Base-by-base conservation (phyloP, 768 basidiomycete genomes). In the Pholiota conissans region DNA sequence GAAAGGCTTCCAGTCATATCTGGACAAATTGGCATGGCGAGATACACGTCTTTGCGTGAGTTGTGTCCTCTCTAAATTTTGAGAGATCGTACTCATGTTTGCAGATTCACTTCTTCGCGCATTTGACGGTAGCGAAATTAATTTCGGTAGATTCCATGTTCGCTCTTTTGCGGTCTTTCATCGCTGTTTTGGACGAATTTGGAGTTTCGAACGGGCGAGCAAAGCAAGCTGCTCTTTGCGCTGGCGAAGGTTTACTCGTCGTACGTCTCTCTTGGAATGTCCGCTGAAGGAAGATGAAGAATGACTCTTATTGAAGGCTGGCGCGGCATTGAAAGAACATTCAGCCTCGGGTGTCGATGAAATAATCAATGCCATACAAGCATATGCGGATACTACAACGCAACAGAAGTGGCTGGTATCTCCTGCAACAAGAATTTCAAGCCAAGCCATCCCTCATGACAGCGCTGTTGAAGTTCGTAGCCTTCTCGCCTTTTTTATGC, bases 91-190 rank as follows among this genome's bases (percentile, higher is more conserved):
- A 22, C 54, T 60, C 22, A 55, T 59, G 60, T 66, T 24, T 10
- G 48, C 4, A 98, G 95, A 88, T 98, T 13, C 92, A 94, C 60
- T 91, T 98, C 71, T 97, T 98, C 67, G 89, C 95, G 1, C 91
- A 95, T 66, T 73, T 97, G 46, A 88, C 91, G 28, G 79, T 89
- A 2, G 85, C 92, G 1, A 81, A 82, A 55, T 73, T 95, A 1
- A 81, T 98, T 50, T 86, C 91, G 2, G 70, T 85, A 0, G 82
- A 87, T 8, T 95, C 95, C 2, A 84, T 98, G 79, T 76, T 90
- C 42, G 80, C 85, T 6, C 83, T 97, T 27, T 79, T 97, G 24
- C 86, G 89, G 61, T 90, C 94, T 0, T 92, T 97, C 69, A 85
- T 87, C 2, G 80, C 88, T 1, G 95, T 96, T 3, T 77, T 97